Evolutionary conservation across 257 asterid genomes (phyloP).

Genomic region (Solanum chilense): DNA sequence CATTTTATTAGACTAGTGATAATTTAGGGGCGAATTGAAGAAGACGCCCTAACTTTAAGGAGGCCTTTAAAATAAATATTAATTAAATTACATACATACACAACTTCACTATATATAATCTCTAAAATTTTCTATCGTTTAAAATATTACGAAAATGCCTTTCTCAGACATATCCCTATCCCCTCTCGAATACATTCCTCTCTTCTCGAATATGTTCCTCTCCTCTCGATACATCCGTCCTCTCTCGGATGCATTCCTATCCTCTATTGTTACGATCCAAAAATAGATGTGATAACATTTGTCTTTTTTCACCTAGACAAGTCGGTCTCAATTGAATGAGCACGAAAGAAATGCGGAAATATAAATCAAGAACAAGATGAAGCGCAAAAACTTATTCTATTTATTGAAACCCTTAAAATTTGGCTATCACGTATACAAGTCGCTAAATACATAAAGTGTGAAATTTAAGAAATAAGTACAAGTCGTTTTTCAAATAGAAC

Average conservation of each 20-base stretch:
- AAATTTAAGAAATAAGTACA: no score
- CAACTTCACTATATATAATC: background rate
- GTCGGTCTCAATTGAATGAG: no score
- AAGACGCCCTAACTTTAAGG: background rate
- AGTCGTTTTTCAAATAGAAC: no score
- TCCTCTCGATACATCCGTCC: background rate
- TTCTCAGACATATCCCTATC: background rate
- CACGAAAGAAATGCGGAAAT: no score
- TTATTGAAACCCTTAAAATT: no score
- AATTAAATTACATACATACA: background rate
- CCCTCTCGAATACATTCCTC: background rate
- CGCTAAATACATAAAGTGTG: no score
- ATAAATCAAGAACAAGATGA: no score
- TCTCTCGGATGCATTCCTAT: background rate
- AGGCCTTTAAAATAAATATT: background rate
- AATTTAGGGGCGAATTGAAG: background rate
- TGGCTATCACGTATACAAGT: no score
- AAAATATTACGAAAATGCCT: background rate
- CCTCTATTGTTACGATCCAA: background rate
- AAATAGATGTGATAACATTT: no score
- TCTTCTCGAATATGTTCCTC: background rate
- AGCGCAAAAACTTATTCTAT: no score
- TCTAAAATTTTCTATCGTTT: background rate
- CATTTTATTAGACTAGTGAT: background rate
- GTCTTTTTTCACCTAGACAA: no score